These are phyloP conservation scores for Tanacetum coccineum DNA, from an alignment of 129 eudicot genomes.

Conservation along the genomic window DNA sequence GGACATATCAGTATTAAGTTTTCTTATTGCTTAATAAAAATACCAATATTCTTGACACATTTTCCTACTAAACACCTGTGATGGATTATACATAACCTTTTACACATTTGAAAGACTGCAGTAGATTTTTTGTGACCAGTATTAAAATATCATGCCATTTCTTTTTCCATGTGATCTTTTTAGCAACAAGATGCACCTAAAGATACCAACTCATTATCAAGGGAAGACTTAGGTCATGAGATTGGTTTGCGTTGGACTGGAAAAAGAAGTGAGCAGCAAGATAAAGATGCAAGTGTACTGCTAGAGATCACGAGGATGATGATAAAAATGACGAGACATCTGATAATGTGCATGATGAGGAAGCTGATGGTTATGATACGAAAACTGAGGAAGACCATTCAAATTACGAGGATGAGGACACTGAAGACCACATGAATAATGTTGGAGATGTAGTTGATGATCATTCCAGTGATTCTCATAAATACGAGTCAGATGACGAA, in stretches of 20 bases:
- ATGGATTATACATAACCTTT: too few species aligned
- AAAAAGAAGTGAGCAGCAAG: slow-evolving; percentile 52
- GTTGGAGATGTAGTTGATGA: slow-evolving; percentile 37
- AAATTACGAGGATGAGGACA: slow-evolving; percentile 53
- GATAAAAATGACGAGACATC: slow-evolving; percentile 57
- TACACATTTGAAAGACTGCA: too few species aligned
- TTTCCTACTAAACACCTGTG: too few species aligned
- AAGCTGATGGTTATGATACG: too few species aligned
- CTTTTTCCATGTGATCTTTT: neutral
- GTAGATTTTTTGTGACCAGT: too few species aligned
- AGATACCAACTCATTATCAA: slow-evolving; percentile 49
- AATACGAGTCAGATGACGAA: slow-evolving; percentile 67
- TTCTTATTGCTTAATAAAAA: too few species aligned
- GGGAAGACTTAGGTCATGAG: slow-evolving; percentile 89
- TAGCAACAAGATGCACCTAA: slow-evolving; percentile 48
- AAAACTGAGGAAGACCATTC: slow-evolving; percentile 53
- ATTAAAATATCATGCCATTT: too few species aligned
- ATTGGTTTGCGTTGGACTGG: slow-evolving; percentile 99
- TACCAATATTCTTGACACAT: too few species aligned
- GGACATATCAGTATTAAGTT: too few species aligned
- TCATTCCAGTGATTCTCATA: slow-evolving; percentile 50
- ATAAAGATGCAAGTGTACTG: slow-evolving; percentile 29
- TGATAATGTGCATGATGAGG: too few species aligned
- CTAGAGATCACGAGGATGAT: slow-evolving; percentile 28
- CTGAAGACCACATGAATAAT: slow-evolving; percentile 46